Evolutionary conservation across 352 stramenopile genomes (phyloP).

Genomic region (Pythium diclinum): DNA sequence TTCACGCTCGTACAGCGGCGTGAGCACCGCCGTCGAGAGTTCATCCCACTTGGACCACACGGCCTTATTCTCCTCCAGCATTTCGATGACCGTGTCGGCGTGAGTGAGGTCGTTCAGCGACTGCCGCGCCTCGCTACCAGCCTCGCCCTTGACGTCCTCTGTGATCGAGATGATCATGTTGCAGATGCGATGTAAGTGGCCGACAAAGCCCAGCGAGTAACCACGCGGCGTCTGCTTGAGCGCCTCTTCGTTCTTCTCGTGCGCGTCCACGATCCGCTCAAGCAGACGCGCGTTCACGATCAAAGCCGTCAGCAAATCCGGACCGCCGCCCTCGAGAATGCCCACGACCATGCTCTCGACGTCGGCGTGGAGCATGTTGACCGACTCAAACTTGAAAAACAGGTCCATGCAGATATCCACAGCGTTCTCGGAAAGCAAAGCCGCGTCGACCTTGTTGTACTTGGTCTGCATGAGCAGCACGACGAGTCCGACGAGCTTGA

Average conservation of each 20-base stretch:
- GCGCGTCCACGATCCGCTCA: slow-evolving; percentile 67
- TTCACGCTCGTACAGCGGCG: slow-evolving; percentile 76
- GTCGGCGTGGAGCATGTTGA: slow-evolving; percentile 87
- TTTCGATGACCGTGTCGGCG: slow-evolving; percentile 72
- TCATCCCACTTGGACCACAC: slow-evolving; percentile 82
- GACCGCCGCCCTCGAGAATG: slow-evolving; percentile 76
- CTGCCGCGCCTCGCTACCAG: slow-evolving; percentile 48
- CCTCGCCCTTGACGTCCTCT: slow-evolving; percentile 65
- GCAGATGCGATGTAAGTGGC: slow-evolving; percentile 81
- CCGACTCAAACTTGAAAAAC: slow-evolving; percentile 86
- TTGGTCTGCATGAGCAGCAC: slow-evolving; percentile 84
- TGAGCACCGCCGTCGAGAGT: slow-evolving; percentile 60
- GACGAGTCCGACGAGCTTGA: slow-evolving; percentile 80
- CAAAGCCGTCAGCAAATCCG: slow-evolving; percentile 68
- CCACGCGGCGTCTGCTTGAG: slow-evolving; percentile 45
- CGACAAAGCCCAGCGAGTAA: slow-evolving; percentile 77
- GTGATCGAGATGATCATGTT: slow-evolving; percentile 83
- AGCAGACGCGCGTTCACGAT: slow-evolving; percentile 74
- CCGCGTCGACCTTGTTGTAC: slow-evolving; percentile 74
- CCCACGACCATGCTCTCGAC: slow-evolving; percentile 85
- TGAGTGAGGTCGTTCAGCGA: slow-evolving; percentile 86
- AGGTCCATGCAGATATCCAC: slow-evolving; percentile 77
- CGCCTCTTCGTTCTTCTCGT: slow-evolving; percentile 75
- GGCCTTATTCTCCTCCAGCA: slow-evolving; percentile 73
- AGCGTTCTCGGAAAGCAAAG: slow-evolving; percentile 58